Evolutionary conservation across 257 asterid species (phyloP), one percentile per base, ranked within the genome.

Genomic region (Solanum sejunctum): DNA sequence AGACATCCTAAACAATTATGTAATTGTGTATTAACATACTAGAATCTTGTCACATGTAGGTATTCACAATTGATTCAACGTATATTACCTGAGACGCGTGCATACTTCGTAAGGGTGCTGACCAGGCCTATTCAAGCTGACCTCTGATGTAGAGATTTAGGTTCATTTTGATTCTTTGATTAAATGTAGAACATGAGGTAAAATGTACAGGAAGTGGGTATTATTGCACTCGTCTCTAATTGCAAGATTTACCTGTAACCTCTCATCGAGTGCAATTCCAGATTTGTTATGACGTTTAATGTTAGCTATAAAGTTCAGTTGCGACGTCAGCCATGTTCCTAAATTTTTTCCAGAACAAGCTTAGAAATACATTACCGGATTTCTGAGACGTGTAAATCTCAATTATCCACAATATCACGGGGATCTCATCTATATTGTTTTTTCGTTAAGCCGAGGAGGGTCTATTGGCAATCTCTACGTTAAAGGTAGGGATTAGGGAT

Each of bases 1-100:
- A 52, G n/a, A 26, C 80, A 32, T 12, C 41, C 26, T 0, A 52
- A 71, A 52, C 32, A 20, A 79, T 63, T 26, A 60, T 51, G 17
- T 16, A 51, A 77, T 26, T 77, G 26, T 77, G 45, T 77, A 77
- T 77, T 77, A 77, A 77, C 82, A 51, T 20, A 15, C 41, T 77
- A 3, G 52, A 77, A 52, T 52, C 47, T 77, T 12, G 47, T 77
- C 52, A 52, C 82, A 5, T 85, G 90, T 93, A 96, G 99, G 98
- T 95, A 93, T 83, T 67, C 91, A 1, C 92, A 90, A 80, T 89
- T 97, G 88, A 94, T 95, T 86, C 91, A 90, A 57, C 94, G 96
- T 7, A 91, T 97, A 66, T 89, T 94, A 82, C 96, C 97, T 0
- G 98, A 95, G 90, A 94, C 97, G 13, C 97, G 93, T 20, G 88